Base-by-base conservation (phyloP, 352 stramenopile species). In the Phytophthora hibernalis region DNA sequence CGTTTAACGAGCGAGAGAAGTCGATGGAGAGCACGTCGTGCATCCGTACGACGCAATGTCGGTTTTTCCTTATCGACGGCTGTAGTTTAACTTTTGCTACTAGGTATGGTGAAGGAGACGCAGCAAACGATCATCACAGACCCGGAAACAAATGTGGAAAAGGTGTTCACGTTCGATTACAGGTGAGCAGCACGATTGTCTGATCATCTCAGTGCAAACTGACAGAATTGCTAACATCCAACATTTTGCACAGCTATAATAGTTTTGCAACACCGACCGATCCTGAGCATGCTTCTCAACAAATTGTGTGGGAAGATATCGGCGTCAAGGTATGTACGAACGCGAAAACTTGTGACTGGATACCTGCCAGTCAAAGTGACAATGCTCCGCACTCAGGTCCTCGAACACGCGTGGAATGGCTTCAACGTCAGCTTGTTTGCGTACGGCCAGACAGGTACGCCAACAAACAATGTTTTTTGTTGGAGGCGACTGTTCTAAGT, bases 371-470 rank as follows among this genome's bases (percentile, higher is more conserved):
- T 5, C 10, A 30, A 35, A 57, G 20, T 44, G 16, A 61, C 24
- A 20, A 20, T 37, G 11, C 38, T 10, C 28, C 55, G 8, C 20
- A 37, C 11, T 10, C 43, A 88, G 70, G 88, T 96, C 16, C 77
- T 96, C 5, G 87, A 97, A 61, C 91, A 97, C 57, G 90, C 90
- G 1, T 97, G 87, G 87, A 92, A 94, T 61, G 90, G 90, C 11
- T 97, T 96, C 82, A 96, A 97, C 45, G 87, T 95, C 15, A 95
- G 84, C 30, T 69, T 96, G 24, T 96, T 96, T 54, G 89, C 89
- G 6, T 96, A 96, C 54, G 89, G 89, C 0, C 89, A 96, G 55
- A 96, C 89, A n/a, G 72, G 72, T 77, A 65, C 8, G 26, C 26
- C 16, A n/a, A 43, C n/a, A 35, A 45, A 18, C 37, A 15, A 12